Conservation (phyloP, 805 yeast genomes). For the Ogataea pignaliae region DNA sequence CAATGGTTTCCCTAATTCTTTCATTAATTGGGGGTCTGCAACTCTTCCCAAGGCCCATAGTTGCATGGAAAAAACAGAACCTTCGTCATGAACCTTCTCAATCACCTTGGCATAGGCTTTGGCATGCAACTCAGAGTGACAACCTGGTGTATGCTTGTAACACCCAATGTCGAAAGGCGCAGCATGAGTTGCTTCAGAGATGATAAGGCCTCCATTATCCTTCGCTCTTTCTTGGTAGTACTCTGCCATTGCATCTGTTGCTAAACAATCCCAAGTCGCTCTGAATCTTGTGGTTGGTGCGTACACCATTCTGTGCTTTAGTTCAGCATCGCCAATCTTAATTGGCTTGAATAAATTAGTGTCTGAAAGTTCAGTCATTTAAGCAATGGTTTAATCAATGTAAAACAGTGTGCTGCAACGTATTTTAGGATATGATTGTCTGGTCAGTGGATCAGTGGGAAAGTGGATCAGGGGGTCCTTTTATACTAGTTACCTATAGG, state of each 20-base stretch:
- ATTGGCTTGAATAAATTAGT: conserved; percentile 36
- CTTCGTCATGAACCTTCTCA: conserved; percentile 43
- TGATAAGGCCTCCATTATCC: conserved; percentile 52
- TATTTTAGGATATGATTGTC: background rate
- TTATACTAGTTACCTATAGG: no score
- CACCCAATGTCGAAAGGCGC: conserved; percentile 39
- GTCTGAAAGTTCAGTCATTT: background rate
- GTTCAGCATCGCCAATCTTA: conserved; percentile 31
- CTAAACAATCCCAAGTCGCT: conserved; percentile 29
- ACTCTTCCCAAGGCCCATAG: conserved; percentile 44
- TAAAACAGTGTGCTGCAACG: background rate
- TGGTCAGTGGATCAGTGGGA: no score
- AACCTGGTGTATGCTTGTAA: conserved; percentile 42
- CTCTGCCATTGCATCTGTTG: conserved; percentile 39
- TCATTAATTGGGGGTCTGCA: conserved; percentile 31
- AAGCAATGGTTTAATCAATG: no score
- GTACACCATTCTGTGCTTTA: conserved; percentile 37
- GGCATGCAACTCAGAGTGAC: conserved; percentile 42
- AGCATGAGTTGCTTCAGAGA: conserved; percentile 52
- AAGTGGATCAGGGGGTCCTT: no score
- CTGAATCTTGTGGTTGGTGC: conserved; percentile 50
- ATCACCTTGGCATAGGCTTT: conserved; percentile 43
- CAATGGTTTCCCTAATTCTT: conserved; percentile 31
- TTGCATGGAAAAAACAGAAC: conserved; percentile 42
- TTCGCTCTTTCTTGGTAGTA: conserved; percentile 53